Conservation (phyloP, 306 rosid species). For the Mucuna pruriens region DNA sequence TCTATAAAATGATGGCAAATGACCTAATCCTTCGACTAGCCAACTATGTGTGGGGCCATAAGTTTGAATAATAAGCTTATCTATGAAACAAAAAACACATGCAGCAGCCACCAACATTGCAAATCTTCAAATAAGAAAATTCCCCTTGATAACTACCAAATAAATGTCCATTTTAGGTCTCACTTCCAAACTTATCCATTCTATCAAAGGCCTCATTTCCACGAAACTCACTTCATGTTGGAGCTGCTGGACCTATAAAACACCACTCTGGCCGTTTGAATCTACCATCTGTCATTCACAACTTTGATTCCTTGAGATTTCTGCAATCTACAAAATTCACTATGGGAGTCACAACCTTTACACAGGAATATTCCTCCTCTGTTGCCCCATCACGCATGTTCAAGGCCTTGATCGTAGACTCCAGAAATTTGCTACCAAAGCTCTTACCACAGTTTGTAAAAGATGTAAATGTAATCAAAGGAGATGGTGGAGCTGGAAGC, state of each 20-base stretch:
- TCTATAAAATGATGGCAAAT: background rate
- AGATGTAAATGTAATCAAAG: slow-evolving; percentile 54
- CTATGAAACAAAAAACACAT: slow-evolving; percentile 30
- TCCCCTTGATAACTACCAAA: background rate
- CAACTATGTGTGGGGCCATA: slow-evolving; percentile 41
- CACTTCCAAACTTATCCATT: slow-evolving; percentile 15
- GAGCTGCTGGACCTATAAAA: slow-evolving; percentile 33
- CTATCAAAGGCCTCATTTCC: slow-evolving; percentile 28
- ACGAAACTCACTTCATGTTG: slow-evolving; percentile 41
- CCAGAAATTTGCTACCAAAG: slow-evolving; percentile 61
- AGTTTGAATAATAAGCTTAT: slow-evolving; percentile 25
- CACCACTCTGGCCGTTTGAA: slow-evolving; percentile 16
- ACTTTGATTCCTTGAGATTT: slow-evolving; percentile 12
- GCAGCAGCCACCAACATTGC: slow-evolving; percentile 51
- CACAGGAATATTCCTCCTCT: slow-evolving; percentile 59
- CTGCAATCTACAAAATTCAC: slow-evolving; percentile 15
- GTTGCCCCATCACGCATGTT: slow-evolving; percentile 60
- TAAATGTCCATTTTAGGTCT: background rate
- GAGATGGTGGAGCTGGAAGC: slow-evolving; percentile 72
- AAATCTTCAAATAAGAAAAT: slow-evolving; percentile 38
- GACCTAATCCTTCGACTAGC: slow-evolving; percentile 31
- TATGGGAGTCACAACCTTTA: slow-evolving; percentile 63
- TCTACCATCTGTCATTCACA: slow-evolving; percentile 23
- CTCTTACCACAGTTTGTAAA: slow-evolving; percentile 68
- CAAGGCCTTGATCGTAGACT: slow-evolving; percentile 68